A percentile compares a stretch with the other conserved stretches of the same genome.
Conservation (phyloP, 768 basidiomycete species). For the Calvatia gigantea region DNA sequence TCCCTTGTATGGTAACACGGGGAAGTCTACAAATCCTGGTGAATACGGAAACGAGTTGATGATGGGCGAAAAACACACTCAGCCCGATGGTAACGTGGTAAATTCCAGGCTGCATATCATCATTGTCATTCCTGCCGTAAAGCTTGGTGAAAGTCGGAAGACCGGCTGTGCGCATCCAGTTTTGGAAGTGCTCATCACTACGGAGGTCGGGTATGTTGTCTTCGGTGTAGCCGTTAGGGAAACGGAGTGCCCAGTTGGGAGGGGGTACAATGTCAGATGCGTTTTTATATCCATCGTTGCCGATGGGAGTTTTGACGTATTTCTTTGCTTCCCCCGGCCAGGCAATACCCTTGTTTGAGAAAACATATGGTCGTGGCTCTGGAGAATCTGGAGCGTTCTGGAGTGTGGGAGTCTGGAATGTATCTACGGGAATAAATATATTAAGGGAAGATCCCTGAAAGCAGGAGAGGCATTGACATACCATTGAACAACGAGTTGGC, state of each 20-base stretch:
- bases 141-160: constrained; percentile 96
- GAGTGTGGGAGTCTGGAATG: constrained; percentile 63
- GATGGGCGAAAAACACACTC: constrained; percentile 52
- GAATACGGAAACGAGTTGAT: constrained; percentile 10
- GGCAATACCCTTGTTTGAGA: constrained; percentile 81
- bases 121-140: constrained; percentile 85
- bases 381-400: constrained; percentile 48
- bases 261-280: constrained; percentile 79
- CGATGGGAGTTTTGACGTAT: constrained; percentile 60
- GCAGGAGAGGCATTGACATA: constrained; percentile 26
- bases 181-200: constrained; percentile 90
- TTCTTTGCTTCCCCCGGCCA: constrained; percentile 95
- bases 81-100: constrained; percentile 77
- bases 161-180: constrained; percentile 99
- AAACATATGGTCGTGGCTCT: constrained; percentile 57
- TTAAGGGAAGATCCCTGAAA: background rate
- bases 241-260: constrained; percentile 83
- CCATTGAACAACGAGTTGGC: constrained; percentile 98
- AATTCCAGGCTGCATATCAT: constrained; percentile 63
- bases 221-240: constrained; percentile 69
- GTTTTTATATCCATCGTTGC: constrained; percentile 45
- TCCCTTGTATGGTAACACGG: constrained; percentile 85
- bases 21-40: constrained; percentile 64
- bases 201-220: constrained; percentile 67
- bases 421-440: constrained; percentile 53